Conservation (phyloP, 805 yeast genomes). For the Nakazawaea ishiwadae region DNA sequence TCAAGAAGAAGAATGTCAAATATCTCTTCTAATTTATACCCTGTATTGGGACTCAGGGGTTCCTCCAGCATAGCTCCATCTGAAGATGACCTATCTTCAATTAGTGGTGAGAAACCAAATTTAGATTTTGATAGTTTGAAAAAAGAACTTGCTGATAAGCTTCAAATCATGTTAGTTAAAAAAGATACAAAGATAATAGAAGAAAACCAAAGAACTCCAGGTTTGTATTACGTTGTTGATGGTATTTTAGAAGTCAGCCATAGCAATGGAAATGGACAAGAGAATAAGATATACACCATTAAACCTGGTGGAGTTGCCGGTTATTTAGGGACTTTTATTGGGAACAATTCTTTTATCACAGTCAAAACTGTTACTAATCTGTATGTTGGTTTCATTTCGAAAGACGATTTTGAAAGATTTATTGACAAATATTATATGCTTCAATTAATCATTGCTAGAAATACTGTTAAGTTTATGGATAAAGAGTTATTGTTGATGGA, state of each 20-base stretch:
- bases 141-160: constrained; percentile 50
- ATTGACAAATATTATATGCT: constrained; percentile 74
- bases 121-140: constrained; percentile 47
- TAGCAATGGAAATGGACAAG: constrained; percentile 25
- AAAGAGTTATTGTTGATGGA: constrained; percentile 70
- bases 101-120: background rate
- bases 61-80: background rate
- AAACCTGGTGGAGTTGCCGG: constrained; percentile 84
- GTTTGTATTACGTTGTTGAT: constrained; percentile 74
- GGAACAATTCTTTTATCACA: constrained; percentile 72
- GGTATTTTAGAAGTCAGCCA: constrained; percentile 68
- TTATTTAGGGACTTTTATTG: constrained; percentile 73
- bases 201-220: constrained; percentile 64
- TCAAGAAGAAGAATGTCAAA: background rate
- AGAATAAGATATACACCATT: constrained; percentile 50
- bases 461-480: constrained; percentile 63
- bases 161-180: constrained; percentile 51
- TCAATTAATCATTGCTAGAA: constrained; percentile 72
- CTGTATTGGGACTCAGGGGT: background rate
- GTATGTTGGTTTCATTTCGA: constrained; percentile 70
- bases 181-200: constrained; percentile 55
- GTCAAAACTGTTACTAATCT: constrained; percentile 57
- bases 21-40: constrained; percentile 1
- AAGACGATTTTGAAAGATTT: constrained; percentile 54
- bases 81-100: constrained; percentile 13